Percentiles rank a stretch among this genome's conserved stretches.
phyloP scores from a whole-genome alignment of 371 early-diverging fungal genomes.

The Syncephalastrum racemosum region DNA sequence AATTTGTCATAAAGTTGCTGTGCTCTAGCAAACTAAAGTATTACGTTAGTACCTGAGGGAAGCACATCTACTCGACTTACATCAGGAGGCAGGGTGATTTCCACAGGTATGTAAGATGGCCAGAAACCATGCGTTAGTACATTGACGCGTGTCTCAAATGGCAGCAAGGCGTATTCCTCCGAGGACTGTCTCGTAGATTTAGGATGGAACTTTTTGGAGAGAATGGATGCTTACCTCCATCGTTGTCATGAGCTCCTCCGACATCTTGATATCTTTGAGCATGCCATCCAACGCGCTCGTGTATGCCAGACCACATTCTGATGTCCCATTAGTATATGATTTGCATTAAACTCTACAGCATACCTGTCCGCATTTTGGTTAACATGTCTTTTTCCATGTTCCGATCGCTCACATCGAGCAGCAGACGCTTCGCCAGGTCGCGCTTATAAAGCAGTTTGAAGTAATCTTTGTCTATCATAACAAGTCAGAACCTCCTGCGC shows the following conservation, averaged over 20 bases:
- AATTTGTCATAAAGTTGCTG: conserved; percentile 74
- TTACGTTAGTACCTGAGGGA: not conserved
- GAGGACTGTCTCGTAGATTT: not conserved
- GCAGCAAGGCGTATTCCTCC: not conserved
- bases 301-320: conserved; percentile 86
- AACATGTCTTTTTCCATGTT: conserved; percentile 88
- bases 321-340: not conserved
- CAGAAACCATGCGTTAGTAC: conserved; percentile 88
- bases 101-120: conserved; percentile 86
- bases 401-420: conserved; percentile 68
- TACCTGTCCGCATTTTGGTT: conserved; percentile 77
- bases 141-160: conserved; percentile 60
- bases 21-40: conserved; percentile 37
- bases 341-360: not conserved
- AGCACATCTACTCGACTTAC: conserved; percentile 28
- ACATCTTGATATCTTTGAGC: conserved; percentile 88
- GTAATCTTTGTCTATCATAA: conserved; percentile 73
- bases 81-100: conserved; percentile 66
- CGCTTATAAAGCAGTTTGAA: conserved; percentile 94
- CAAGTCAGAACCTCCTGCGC: not conserved
- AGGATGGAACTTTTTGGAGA: not conserved
- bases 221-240: conserved; percentile 49
- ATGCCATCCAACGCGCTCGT: conserved; percentile 94
- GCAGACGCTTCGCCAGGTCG: conserved; percentile 83
- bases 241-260: conserved; percentile 65